A percentile compares a stretch with the other conserved stretches of the same genome.
Conservation (phyloP, 2,329 filamentous ascomycete genomes). For the Colletotrichum sp. region DNA sequence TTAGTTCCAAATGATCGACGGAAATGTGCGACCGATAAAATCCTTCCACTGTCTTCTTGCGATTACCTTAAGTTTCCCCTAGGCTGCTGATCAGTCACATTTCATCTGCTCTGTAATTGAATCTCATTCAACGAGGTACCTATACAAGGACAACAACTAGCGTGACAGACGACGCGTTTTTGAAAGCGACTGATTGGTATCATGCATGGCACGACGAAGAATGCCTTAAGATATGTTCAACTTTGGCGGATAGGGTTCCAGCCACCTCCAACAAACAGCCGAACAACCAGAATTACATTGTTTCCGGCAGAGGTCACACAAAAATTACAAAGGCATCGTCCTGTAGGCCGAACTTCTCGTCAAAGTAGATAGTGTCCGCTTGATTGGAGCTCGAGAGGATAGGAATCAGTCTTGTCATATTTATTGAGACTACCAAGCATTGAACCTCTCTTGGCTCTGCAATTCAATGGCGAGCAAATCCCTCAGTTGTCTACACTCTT, state of each 20-base stretch:
- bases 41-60: too few species aligned
- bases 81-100: too few species aligned
- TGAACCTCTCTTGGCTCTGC: background rate
- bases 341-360: background rate
- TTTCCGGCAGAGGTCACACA: background rate
- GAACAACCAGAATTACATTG: background rate
- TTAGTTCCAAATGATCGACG: too few species aligned
- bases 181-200: rapidly evolving
- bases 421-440: background rate
- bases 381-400: background rate
- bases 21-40: too few species aligned
- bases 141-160: background rate
- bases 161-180: rapidly evolving
- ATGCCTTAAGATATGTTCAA: background rate
- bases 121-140: too few species aligned
- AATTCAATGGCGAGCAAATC: background rate
- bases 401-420: background rate
- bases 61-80: too few species aligned
- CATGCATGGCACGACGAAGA: rapidly evolving
- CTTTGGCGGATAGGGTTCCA: background rate
- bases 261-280: too few species aligned
- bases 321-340: background rate
- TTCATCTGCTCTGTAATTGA: too few species aligned
- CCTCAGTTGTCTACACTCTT: too few species aligned
- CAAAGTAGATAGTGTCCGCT: background rate